Base-by-base conservation (phyloP, 2,329 filamentous ascomycete genomes). In the Chalaropsis thielavioides region DNA sequence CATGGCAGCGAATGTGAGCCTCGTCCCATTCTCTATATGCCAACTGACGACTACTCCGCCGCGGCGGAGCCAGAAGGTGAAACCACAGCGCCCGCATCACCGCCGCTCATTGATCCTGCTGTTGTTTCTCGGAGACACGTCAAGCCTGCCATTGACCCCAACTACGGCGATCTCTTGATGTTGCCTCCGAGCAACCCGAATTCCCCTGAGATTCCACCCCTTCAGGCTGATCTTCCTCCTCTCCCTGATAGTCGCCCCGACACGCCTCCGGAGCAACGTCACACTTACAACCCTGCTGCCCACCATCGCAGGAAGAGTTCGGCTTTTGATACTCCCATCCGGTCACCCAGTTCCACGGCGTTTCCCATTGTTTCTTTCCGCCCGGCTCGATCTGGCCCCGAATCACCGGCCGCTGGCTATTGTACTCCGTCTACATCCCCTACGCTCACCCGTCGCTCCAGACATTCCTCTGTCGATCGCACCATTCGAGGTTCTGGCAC, bases 81-180 rank as follows among this genome's bases (percentile, higher is more conserved):
- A 15, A 7, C 27, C 17, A 31, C 24, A 4, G 24, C 3, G 19
- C 78, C 75, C 68, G 75, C 74, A 71, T 49, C 13, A 46, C 27
- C 44, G 5, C 7, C 40, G 8, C 56, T 51, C 41, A 17, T 63
- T 15, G 61, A 66, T 43, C 44, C 62, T 17, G 58, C 56, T 22
- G 41, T 56, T 72, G 81, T 86, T 69, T 76, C 78, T 62, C 76
- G 79, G 65, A 77, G 83, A 68, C 76, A 77, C 68, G 81, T 86
- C 73, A 84, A 83, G 71, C 83, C 83, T 68, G 83, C 83, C 68
- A 86, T 87, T 70, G 84, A 87, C 71, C 84, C 84, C 46, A 79
- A 83, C 68, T 84, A 84, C 74, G 82, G 83, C 68, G 84, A 87
- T 71, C 75, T 87, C 61, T 78, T 87, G 65, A 83, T 83, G 44